Base-by-base conservation (phyloP, 75 land plant species). In the Pinus taeda region DNA sequence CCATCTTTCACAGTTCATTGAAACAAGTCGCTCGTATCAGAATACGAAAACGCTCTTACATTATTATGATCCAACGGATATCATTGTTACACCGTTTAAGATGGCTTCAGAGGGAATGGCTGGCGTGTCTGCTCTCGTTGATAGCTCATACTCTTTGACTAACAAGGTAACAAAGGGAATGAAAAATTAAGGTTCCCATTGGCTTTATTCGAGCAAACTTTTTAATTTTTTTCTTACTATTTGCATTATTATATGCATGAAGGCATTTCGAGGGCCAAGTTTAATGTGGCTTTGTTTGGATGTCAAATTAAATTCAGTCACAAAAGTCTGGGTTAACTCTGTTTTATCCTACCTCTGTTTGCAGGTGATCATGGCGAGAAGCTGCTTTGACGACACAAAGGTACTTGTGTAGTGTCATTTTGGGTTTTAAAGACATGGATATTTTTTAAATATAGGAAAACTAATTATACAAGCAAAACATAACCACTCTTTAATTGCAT, bases 1-100 rank as follows among this genome's bases (percentile, higher is more conserved):
- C 60, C 96, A 95, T 83, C 94, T 97, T 59, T 97, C 98, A 26
- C 99, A 97, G 71, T 97, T 86, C 75, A 97, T 97, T n/a, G 99
- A 97, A 80, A 97, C 96, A 3, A 95, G 98, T 61, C 87, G 93
- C 69, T 95, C 99, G 20, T 97, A 95, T 80, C 96, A 91, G 77
- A 95, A 91, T 59, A 97, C 99, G 59, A 90, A 82, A 81, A 93
- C 99, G 6, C 79, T 97, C 77, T 83, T 97, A 57, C 91, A 90
- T 74, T 97, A 88, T 59, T 93, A 89, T 76, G 97, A 95, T 85
- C 99, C 99, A 2, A 75, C 83, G 59, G 93, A 90, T 53, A 86
- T 95, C 37, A 91, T 97, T 80, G 90, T 93, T 58, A 79, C 99
- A 21, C 92, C 93, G 6, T 85, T 77, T 74, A 87, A 85, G 78